A percentile compares a stretch with the other conserved stretches of the same genome.
These are phyloP conservation scores for Leccinum pallidistipes DNA, from an alignment of 1,284 basidiomycete genomes.

Conservation along the genomic window DNA sequence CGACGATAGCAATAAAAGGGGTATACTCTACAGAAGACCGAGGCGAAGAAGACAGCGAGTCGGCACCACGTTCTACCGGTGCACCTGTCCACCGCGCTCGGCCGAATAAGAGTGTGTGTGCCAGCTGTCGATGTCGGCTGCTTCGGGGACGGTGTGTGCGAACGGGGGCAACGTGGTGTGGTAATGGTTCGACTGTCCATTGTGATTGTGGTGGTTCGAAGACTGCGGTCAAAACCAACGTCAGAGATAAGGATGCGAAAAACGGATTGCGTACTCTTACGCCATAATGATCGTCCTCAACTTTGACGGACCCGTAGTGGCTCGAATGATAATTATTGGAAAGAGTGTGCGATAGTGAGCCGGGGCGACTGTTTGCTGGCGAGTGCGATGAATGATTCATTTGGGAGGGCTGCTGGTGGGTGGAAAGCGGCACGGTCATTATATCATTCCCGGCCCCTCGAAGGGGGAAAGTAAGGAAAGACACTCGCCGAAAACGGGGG, in stretches of 20 bases:
- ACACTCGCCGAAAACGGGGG: conserved; percentile 81
- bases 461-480: conserved; percentile 39
- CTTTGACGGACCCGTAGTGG: conserved; percentile 53
- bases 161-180: conserved; percentile 46
- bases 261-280: conserved; percentile 39
- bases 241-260: neutral
- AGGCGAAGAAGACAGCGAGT: neutral
- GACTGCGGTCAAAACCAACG: conserved; percentile 17
- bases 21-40: conserved; percentile 34
- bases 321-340: conserved; percentile 32
- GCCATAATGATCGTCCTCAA: conserved; percentile 65
- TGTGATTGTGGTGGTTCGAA: conserved; percentile 39
- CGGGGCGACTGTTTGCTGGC: conserved; percentile 45
- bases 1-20: conserved; percentile 36
- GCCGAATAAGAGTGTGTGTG: conserved; percentile 52
- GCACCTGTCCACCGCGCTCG: conserved; percentile 54
- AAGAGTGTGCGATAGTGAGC: conserved; percentile 35
- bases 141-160: conserved; percentile 40
- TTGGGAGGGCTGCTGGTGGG: conserved; percentile 58
- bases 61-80: conserved; percentile 38
- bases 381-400: conserved; percentile 53
- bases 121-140: conserved; percentile 54
- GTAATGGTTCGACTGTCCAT: conserved; percentile 36
- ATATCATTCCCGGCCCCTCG: conserved; percentile 44
- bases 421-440: conserved; percentile 36